A percentile compares a stretch with the other conserved stretches of the same genome.
Evolutionary conservation across 805 yeast species (phyloP).

Genomic region (Middelhovenomyces tepae): DNA sequence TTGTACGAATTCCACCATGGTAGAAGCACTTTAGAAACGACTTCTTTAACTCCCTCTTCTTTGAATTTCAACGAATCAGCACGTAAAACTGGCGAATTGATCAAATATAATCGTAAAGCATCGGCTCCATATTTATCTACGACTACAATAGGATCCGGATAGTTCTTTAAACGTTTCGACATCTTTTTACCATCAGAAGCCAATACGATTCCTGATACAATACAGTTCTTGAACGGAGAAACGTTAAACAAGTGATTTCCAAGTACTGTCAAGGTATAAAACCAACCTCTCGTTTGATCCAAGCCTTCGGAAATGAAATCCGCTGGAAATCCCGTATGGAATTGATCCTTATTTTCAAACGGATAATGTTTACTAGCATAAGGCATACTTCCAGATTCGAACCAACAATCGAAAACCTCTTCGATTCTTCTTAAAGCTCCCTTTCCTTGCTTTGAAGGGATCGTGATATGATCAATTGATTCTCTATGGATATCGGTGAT

Average conservation of each 20-base stretch:
- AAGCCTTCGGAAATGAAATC: constrained; percentile 97
- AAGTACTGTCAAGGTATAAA: constrained; percentile 88
- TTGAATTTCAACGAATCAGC: constrained; percentile 96
- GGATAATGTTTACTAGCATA: constrained; percentile 96
- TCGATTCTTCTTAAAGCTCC: constrained; percentile 84
- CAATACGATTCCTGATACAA: constrained; percentile 91
- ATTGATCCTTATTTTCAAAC: constrained; percentile 70
- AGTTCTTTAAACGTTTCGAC: constrained; percentile 97
- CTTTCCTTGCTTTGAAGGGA: constrained; percentile 85
- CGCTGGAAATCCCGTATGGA: constrained; percentile 80
- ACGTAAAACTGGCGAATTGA: constrained; percentile 93
- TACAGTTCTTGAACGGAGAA: constrained; percentile 91
- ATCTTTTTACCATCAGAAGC: constrained; percentile 98
- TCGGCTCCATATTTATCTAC: constrained; percentile 93
- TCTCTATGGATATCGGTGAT: constrained; percentile 94
- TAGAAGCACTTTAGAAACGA: constrained; percentile 85
- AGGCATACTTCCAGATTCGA: constrained; percentile 99
- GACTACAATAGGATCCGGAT: constrained; percentile 86
- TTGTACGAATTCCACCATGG: constrained; percentile 99
- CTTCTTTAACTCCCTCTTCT: constrained; percentile 98
- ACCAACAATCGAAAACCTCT: constrained; percentile 99
- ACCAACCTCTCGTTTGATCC: constrained; percentile 99
- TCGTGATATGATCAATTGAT: constrained; percentile 79
- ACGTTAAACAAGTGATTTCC: constrained; percentile 90
- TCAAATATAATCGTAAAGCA: constrained; percentile 89